Percentiles rank a stretch among this genome's conserved stretches.
These are phyloP conservation scores for Leccinum fuscescens DNA, from an alignment of 1,284 basidiomycete genomes.

Conservation along the genomic window DNA sequence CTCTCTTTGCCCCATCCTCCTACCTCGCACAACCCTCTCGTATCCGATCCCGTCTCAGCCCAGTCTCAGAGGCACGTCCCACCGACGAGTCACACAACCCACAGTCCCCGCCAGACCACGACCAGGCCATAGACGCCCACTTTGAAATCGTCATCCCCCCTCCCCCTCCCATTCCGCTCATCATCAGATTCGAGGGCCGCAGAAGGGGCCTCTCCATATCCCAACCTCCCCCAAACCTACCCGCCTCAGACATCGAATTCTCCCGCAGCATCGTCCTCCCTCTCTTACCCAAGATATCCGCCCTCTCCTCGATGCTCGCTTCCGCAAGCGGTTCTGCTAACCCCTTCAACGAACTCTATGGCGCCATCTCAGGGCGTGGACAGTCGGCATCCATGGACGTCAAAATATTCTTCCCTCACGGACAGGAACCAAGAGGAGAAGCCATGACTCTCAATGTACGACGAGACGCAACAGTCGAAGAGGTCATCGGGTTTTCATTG, in stretches of 20 bases:
- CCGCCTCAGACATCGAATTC: constrained; percentile 44
- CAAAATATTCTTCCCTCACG: constrained; percentile 87
- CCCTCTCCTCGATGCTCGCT: constrained; percentile 66
- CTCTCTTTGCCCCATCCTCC: constrained; percentile 46
- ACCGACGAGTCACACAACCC: constrained; percentile 26
- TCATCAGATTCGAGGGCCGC: constrained; percentile 23
- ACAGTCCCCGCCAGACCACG: constrained; percentile 21
- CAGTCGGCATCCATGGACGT: constrained; percentile 66
- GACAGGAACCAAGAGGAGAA: constrained; percentile 57
- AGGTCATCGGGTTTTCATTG: constrained; percentile 91
- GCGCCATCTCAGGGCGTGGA: constrained; percentile 72
- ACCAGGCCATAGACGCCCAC: constrained; percentile 37
- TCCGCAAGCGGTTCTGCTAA: constrained; percentile 61
- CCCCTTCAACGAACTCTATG: constrained; percentile 82
- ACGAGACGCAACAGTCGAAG: constrained; percentile 90
- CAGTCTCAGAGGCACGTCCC: constrained; percentile 55
- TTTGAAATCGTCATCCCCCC: constrained; percentile 48
- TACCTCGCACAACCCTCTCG: constrained; percentile 42
- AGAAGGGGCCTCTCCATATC: constrained; percentile 30
- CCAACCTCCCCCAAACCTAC: constrained; percentile 21
- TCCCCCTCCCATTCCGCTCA: constrained; percentile 13
- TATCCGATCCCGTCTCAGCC: constrained; percentile 58
- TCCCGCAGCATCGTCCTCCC: constrained; percentile 51
- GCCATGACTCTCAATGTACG: constrained; percentile 70
- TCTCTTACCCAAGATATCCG: constrained; percentile 47